Conservation (phyloP, 768 basidiomycete species). For the Candolleomyces eurysporus region DNA sequence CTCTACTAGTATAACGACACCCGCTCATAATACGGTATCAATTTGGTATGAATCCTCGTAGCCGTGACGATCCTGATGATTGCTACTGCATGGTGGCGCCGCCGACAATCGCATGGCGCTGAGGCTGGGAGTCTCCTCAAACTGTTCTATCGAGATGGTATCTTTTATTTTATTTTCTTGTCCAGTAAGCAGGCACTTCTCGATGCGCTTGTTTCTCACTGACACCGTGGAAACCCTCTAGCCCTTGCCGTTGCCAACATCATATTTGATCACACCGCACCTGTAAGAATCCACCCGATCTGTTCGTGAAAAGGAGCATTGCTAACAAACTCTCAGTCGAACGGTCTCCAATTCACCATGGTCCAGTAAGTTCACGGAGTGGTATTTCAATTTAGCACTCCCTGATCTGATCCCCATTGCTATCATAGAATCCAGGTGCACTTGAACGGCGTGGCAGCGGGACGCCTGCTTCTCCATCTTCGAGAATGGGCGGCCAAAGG, state of each 20-base stretch:
- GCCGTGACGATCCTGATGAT: not conserved
- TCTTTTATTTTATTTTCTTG: not conserved
- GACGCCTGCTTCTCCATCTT: not conserved
- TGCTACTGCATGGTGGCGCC: not conserved
- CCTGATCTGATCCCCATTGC: not conserved
- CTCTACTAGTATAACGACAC: not conserved
- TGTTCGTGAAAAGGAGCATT: not conserved
- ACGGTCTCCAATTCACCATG: not conserved
- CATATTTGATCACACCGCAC: not conserved
- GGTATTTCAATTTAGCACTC: not conserved
- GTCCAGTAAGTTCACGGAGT: not conserved
- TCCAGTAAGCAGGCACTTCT: not conserved
- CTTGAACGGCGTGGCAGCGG: not conserved
- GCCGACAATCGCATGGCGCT: not conserved
- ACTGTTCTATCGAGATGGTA: not conserved
- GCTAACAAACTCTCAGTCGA: not conserved
- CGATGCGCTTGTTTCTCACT: not conserved
- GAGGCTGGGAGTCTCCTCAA: not conserved
- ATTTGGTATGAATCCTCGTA: not conserved
- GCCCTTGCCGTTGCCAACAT: not conserved
- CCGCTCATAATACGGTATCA: not conserved
- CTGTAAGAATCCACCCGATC: not conserved
- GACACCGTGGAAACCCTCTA: not conserved
- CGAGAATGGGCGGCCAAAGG: not conserved
- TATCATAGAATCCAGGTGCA: not conserved